Conservation (phyloP, 805 yeast species). For the Blastobotrys americana region DNA sequence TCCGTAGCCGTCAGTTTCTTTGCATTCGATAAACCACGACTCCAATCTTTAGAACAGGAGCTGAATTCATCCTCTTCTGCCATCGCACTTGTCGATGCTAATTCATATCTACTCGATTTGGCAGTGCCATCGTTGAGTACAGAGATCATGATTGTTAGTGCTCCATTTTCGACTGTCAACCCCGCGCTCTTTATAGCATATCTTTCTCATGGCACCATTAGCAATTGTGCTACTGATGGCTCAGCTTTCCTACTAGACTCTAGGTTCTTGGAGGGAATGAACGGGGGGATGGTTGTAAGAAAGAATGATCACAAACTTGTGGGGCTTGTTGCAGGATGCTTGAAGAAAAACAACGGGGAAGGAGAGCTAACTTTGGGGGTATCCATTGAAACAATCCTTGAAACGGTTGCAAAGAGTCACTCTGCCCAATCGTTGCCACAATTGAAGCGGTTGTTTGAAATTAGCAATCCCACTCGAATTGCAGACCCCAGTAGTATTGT, state of each 20-base stretch:
- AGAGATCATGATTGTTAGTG: slow-evolving; percentile 18
- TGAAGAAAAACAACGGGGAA: slow-evolving; percentile 26
- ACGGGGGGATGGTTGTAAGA: slow-evolving; percentile 25
- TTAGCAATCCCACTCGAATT: neutral
- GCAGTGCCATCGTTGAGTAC: neutral
- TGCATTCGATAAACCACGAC: neutral
- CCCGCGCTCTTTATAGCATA: slow-evolving; percentile 30
- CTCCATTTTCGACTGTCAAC: slow-evolving; percentile 31
- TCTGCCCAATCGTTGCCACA: slow-evolving; percentile 1
- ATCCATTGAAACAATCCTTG: slow-evolving; percentile 15
- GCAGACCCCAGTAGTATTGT: neutral
- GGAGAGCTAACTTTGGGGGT: slow-evolving; percentile 27
- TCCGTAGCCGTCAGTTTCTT: neutral
- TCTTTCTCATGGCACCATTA: slow-evolving; percentile 24
- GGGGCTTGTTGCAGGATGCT: slow-evolving; percentile 27
- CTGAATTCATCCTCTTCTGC: neutral
- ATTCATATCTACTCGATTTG: neutral
- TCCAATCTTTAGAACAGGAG: neutral
- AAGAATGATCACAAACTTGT: slow-evolving; percentile 6
- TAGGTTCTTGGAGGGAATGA: slow-evolving; percentile 32
- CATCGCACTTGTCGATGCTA: neutral
- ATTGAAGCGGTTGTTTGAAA: neutral
- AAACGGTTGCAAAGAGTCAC: neutral
- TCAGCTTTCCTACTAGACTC: slow-evolving; percentile 24
- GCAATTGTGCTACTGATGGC: slow-evolving; percentile 15